These are phyloP conservation scores for Pseudevernia furfuracea DNA, from an alignment of 495 filamentous ascomycete genomes.

Conservation along the genomic window DNA sequence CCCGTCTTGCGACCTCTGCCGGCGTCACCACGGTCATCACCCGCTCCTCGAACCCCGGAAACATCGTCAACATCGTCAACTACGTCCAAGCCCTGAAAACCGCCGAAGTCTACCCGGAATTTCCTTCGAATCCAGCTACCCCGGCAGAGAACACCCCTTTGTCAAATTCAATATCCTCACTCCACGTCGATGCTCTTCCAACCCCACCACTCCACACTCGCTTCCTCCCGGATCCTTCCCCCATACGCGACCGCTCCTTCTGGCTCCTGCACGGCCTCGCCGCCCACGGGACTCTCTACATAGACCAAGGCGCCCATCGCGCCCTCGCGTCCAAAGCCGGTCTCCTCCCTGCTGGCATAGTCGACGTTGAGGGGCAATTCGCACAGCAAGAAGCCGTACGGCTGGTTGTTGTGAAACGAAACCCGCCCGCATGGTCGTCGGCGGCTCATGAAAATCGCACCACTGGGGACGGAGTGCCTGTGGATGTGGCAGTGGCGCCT, in stretches of 20 bases:
- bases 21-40: slow-evolving; percentile 96
- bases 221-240: slow-evolving; percentile 78
- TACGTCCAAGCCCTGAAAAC: slow-evolving; percentile 53
- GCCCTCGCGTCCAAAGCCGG: slow-evolving; percentile 76
- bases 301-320: slow-evolving; percentile 76
- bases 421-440: slow-evolving; percentile 25
- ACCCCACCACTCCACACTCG: slow-evolving; percentile 74
- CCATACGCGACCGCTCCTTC: slow-evolving; percentile 88
- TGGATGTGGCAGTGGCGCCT: slow-evolving; percentile 43
- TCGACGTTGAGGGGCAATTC: slow-evolving; percentile 80
- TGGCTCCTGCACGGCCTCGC: slow-evolving; percentile 95
- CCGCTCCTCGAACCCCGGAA: slow-evolving; percentile 82
- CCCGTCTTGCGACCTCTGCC: slow-evolving; percentile 84
- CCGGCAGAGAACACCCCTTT: slow-evolving; percentile 30
- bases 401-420: slow-evolving; percentile 62
- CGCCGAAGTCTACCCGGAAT: slow-evolving; percentile 19
- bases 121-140: slow-evolving; percentile 23
- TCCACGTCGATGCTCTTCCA: slow-evolving; percentile 26
- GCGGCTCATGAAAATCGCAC: slow-evolving; percentile 1
- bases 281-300: slow-evolving; percentile 83
- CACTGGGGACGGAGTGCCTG: slow-evolving; percentile 14
- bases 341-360: slow-evolving; percentile 84
- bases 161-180: slow-evolving; percentile 32
- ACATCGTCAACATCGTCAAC: slow-evolving; percentile 76
- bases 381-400: slow-evolving; percentile 87